Evolutionary conservation across 345 rosid species (phyloP).

Genomic region (Populus simonii): DNA sequence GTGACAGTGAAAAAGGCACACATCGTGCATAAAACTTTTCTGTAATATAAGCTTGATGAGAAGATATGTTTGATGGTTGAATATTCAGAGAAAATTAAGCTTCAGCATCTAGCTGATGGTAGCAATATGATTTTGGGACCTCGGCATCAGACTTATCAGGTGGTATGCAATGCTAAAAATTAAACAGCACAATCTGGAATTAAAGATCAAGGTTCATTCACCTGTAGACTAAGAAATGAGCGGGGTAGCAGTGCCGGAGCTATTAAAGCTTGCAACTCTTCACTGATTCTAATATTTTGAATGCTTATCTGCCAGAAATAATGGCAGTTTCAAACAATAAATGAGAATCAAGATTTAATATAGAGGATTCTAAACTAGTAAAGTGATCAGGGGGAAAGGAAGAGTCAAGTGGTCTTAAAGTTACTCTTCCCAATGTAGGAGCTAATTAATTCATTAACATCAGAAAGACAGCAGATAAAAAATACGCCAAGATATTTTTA

Average conservation of each 20-base stretch:
- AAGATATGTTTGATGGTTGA: not conserved
- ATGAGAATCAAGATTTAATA: not conserved
- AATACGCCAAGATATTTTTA: not conserved
- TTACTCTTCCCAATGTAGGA: not conserved
- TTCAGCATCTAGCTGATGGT: not conserved
- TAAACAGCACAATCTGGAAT: not conserved
- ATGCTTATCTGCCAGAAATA: constrained; percentile 57
- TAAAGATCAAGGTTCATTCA: constrained; percentile 11
- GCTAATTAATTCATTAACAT: not conserved
- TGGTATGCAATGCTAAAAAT: not conserved
- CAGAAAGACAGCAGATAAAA: not conserved
- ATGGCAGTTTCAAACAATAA: not conserved
- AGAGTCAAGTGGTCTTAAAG: not conserved
- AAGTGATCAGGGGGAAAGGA: not conserved
- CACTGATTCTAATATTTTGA: constrained; percentile 72
- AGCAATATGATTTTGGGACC: not conserved
- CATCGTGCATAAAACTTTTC: not conserved
- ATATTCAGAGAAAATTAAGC: constrained; percentile 4
- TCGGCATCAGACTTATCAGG: not conserved
- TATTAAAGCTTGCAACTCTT: constrained; percentile 68
- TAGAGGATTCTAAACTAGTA: not conserved
- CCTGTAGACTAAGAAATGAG: constrained; percentile 76
- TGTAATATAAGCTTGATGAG: not conserved
- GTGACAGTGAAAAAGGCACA: not conserved
- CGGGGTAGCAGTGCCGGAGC: constrained; percentile 90